A percentile compares a stretch with the other conserved stretches of the same genome.
phyloP scores from a whole-genome alignment of 2,329 filamentous ascomycete species.

The Phaeosphaeriaceae sp. region DNA sequence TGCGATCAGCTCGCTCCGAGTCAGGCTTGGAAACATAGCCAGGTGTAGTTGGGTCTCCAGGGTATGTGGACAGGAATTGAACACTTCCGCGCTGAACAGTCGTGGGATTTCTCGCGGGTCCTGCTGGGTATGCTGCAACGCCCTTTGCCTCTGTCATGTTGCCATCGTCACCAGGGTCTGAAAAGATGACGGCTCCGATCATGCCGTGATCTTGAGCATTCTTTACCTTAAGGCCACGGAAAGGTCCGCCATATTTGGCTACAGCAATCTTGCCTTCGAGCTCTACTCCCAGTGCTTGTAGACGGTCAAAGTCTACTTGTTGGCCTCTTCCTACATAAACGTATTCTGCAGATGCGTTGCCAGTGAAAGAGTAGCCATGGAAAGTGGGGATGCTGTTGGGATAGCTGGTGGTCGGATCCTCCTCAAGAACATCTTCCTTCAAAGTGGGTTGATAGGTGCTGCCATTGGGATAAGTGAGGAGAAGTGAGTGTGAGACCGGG shows the following conservation, averaged over 20 bases:
- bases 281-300: slow-evolving; percentile 50
- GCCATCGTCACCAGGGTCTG: slow-evolving; percentile 55
- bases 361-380: slow-evolving; percentile 57
- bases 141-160: slow-evolving; percentile 57
- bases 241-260: slow-evolving; percentile 55
- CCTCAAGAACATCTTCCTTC: slow-evolving; percentile 41
- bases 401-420: slow-evolving; percentile 46
- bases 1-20: slow-evolving; percentile 71
- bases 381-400: slow-evolving; percentile 54
- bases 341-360: slow-evolving; percentile 56
- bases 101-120: slow-evolving; percentile 55
- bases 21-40: slow-evolving; percentile 85
- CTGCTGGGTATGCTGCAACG: slow-evolving; percentile 50
- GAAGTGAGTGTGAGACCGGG: slow-evolving; percentile 44
- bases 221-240: slow-evolving; percentile 58
- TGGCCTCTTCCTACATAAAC: slow-evolving; percentile 55
- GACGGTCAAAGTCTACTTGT: slow-evolving; percentile 55
- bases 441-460: slow-evolving; percentile 40
- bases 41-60: slow-evolving; percentile 49
- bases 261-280: slow-evolving; percentile 58
- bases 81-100: slow-evolving; percentile 56
- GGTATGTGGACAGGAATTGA: slow-evolving; percentile 68
- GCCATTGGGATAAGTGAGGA: slow-evolving; percentile 44
- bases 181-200: slow-evolving; percentile 55
- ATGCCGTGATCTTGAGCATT: slow-evolving; percentile 55